Evolutionary conservation across 164 flowering plant genomes (phyloP).

Genomic region (Cinnamomum micranthum): DNA sequence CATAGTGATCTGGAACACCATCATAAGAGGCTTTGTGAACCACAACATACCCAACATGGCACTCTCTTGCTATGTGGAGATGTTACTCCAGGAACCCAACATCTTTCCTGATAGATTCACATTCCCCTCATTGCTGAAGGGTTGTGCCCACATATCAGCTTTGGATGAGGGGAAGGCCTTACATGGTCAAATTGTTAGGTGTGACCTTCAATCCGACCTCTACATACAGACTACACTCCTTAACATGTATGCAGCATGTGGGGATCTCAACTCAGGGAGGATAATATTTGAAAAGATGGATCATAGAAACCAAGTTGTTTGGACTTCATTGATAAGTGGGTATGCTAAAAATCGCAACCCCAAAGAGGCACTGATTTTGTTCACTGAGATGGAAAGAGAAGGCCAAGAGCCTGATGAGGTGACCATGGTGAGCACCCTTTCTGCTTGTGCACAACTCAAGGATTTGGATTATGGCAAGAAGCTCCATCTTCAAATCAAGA

Average conservation of each 20-base stretch:
- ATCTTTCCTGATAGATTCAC: constrained; percentile 5
- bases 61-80: constrained; percentile 13
- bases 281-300: constrained; percentile 10
- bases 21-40: constrained; percentile 18
- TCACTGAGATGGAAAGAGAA: constrained; percentile 6
- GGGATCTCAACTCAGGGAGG: constrained; percentile 14
- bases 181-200: constrained; percentile 9
- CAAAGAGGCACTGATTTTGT: constrained; percentile 8
- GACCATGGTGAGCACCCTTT: constrained; percentile 10
- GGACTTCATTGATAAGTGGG: constrained; percentile 11
- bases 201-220: constrained; percentile 3
- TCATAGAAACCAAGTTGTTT: constrained; percentile 11
- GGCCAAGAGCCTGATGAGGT: constrained; percentile 17
- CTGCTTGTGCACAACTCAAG: constrained; percentile 10
- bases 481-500: constrained; percentile 5
- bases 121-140: constrained; percentile 13
- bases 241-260: constrained; percentile 13
- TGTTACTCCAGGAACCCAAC: constrained; percentile 10
- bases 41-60: constrained; percentile 3
- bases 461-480: constrained; percentile 13
- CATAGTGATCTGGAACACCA: constrained; percentile 28
- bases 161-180: constrained; percentile 7
- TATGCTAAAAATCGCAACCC: neutral
- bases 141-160: neutral
- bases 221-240: constrained; percentile 5